These are phyloP conservation scores for Annona squamosa DNA, from an alignment of 164 flowering plant genomes.

Conservation along the genomic window DNA sequence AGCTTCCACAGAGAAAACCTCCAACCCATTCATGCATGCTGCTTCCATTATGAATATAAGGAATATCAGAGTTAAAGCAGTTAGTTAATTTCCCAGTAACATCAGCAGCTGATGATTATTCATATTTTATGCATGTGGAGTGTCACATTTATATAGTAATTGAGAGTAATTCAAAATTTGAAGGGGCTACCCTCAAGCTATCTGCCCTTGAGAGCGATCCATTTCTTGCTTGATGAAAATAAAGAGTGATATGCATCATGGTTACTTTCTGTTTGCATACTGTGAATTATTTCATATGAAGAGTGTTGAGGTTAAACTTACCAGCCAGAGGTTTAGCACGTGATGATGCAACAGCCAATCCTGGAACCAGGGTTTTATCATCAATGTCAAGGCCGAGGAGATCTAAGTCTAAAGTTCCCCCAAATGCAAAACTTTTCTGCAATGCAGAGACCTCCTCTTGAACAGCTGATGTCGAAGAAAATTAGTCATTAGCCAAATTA, in stretches of 20 bases:
- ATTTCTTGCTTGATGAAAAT: too few relatives aligned
- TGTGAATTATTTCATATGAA: not conserved
- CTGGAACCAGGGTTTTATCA: constrained; percentile 79
- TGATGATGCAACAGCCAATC: constrained; percentile 84
- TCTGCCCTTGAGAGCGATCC: too few relatives aligned
- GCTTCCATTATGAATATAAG: constrained; percentile 7
- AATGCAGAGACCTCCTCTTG: constrained; percentile 62
- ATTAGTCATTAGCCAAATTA: too few relatives aligned
- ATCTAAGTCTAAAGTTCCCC: constrained; percentile 78
- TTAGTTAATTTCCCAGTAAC: too few relatives aligned
- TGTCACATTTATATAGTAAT: too few relatives aligned
- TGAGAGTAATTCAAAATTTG: too few relatives aligned
- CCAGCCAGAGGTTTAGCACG: constrained; percentile 94
- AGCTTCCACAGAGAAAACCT: constrained; percentile 74
- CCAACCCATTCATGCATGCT: constrained; percentile 99
- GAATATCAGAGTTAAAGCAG: not conserved
- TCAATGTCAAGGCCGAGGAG: constrained; percentile 81
- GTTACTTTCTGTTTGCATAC: too few relatives aligned
- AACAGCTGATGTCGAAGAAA: constrained; percentile 43
- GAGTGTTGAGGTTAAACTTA: constrained; percentile 9
- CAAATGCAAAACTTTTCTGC: constrained; percentile 50
- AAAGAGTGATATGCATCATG: too few relatives aligned
- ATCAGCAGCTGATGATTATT: too few relatives aligned
- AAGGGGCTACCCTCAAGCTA: too few relatives aligned
- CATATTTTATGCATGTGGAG: too few relatives aligned